Percentiles rank a stretch among this genome's conserved stretches.
phyloP scores from a whole-genome alignment of 352 stramenopile species.

The Globisporangium yorkense region DNA sequence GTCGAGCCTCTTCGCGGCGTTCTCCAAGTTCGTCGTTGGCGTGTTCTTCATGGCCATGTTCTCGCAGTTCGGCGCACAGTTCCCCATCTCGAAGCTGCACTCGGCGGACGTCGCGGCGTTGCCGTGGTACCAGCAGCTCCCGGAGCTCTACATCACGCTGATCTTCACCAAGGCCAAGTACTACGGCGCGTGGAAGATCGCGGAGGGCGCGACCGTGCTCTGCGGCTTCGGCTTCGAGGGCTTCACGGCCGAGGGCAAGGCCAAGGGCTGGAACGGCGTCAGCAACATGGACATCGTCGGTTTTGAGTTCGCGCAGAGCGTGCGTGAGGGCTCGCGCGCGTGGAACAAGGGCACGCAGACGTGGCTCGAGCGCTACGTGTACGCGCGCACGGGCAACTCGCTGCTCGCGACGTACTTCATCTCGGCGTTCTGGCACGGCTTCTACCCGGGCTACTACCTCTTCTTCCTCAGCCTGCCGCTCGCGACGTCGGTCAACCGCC shows the following conservation, averaged over 20 bases:
- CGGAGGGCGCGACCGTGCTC: constrained; percentile 74
- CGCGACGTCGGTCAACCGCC: constrained; percentile 61
- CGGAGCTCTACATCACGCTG: constrained; percentile 30
- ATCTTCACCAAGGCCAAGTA: constrained; percentile 94
- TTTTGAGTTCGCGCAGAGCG: constrained; percentile 91
- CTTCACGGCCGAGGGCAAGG: constrained; percentile 80
- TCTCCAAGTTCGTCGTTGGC: constrained; percentile 50
- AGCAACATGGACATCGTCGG: constrained; percentile 95
- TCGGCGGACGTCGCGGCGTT: constrained; percentile 25
- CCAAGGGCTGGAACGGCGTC: constrained; percentile 89
- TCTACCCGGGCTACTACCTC: constrained; percentile 98
- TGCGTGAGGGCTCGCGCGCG: constrained; percentile 81
- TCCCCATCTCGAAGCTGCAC: constrained; percentile 16
- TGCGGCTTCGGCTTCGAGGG: constrained; percentile 91
- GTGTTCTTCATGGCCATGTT: constrained; percentile 48
- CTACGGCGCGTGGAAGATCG: constrained; percentile 94
- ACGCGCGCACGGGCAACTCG: constrained; percentile 92
- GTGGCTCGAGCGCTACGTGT: constrained; percentile 97
- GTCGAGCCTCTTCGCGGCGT: constrained; percentile 25
- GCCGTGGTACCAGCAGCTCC: constrained; percentile 2
- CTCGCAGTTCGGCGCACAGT: constrained; percentile 31
- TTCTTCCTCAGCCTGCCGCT: constrained; percentile 85
- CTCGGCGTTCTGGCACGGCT: constrained; percentile 97
- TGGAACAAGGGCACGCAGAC: constrained; percentile 98
- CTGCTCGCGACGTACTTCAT: constrained; percentile 92